Percentiles rank a stretch among this genome's conserved stretches.
These are phyloP conservation scores for Actinomucor elegans DNA, from an alignment of 371 early-diverging fungal genomes.

Conservation along the genomic window DNA sequence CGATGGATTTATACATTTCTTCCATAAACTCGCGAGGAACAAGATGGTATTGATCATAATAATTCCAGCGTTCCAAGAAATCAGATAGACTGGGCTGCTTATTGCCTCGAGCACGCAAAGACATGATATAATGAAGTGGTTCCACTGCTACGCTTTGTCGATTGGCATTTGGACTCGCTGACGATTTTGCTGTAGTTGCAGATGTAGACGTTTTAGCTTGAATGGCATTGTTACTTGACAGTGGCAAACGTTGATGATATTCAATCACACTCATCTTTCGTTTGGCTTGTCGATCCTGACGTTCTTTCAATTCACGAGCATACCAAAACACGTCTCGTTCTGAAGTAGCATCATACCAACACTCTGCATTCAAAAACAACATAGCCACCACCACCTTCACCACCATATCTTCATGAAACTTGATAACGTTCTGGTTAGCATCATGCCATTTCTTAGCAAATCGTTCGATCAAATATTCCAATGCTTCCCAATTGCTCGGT, in stretches of 20 bases:
- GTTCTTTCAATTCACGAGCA: slow-evolving; percentile 44
- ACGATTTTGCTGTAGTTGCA: neutral
- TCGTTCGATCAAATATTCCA: slow-evolving; percentile 78
- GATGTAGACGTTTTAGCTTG: slow-evolving; percentile 9
- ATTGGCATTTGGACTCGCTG: neutral
- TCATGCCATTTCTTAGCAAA: slow-evolving; percentile 82
- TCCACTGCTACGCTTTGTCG: slow-evolving; percentile 36
- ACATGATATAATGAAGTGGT: slow-evolving; percentile 45
- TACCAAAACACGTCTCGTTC: slow-evolving; percentile 51
- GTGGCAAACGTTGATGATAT: slow-evolving; percentile 11
- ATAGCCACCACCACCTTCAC: slow-evolving; percentile 82
- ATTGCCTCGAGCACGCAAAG: slow-evolving; percentile 30
- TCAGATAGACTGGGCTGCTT: slow-evolving; percentile 30
- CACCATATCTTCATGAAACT: slow-evolving; percentile 61
- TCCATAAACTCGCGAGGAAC: slow-evolving; percentile 49
- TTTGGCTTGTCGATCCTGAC: slow-evolving; percentile 32
- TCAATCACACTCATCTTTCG: slow-evolving; percentile 36
- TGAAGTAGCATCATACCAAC: slow-evolving; percentile 70
- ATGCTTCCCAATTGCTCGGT: slow-evolving; percentile 69
- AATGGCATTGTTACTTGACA: neutral
- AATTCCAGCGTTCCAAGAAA: slow-evolving; percentile 47
- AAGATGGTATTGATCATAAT: slow-evolving; percentile 44
- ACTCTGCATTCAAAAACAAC: slow-evolving; percentile 85
- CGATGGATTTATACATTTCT: slow-evolving; percentile 54
- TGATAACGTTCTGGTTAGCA: slow-evolving; percentile 57